Conservation (phyloP, 345 rosid genomes). For the Carallia pectinifolia region DNA sequence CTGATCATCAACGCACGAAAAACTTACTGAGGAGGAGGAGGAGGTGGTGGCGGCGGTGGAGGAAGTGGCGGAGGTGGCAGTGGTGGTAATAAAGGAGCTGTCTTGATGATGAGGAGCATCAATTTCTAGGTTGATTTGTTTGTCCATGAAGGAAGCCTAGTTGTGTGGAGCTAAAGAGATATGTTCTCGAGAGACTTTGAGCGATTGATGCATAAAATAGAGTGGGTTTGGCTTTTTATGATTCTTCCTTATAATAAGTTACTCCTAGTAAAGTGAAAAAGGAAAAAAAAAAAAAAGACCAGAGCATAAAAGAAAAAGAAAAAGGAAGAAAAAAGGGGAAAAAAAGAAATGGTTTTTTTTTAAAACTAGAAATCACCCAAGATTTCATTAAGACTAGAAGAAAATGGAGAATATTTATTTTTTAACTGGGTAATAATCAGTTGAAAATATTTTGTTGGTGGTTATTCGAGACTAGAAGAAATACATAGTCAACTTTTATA, state of each 20-base stretch:
- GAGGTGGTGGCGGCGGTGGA: slow-evolving; percentile 23
- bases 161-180: slow-evolving; percentile 19
- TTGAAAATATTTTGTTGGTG: too few species aligned
- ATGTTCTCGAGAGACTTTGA: slow-evolving; percentile 4
- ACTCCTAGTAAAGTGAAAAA: neutral
- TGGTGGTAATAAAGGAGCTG: slow-evolving; percentile 15
- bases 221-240: slow-evolving; percentile 18
- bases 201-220: slow-evolving; percentile 28
- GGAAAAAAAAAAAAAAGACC: slow-evolving; percentile 1
- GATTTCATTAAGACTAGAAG: too few species aligned
- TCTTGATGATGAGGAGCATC: slow-evolving; percentile 35
- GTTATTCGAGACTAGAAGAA: too few species aligned
- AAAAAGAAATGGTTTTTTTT: neutral
- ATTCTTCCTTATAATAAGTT: slow-evolving; percentile 19
- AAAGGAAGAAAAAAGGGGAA: slow-evolving; percentile 12
- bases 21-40: slow-evolving; percentile 31
- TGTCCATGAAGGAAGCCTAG: slow-evolving; percentile 33
- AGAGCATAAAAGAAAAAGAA: slow-evolving; percentile 6
- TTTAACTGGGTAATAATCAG: too few species aligned
- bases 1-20: slow-evolving; percentile 13
- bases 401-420: too few species aligned
- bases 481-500: too few species aligned
- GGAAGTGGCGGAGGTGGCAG: slow-evolving; percentile 10
- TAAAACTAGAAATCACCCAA: too few species aligned
- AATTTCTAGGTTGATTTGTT: slow-evolving; percentile 45